These are phyloP conservation scores for Metschnikowia corniflorae DNA, from an alignment of 805 yeast species.

Conservation along the genomic window DNA sequence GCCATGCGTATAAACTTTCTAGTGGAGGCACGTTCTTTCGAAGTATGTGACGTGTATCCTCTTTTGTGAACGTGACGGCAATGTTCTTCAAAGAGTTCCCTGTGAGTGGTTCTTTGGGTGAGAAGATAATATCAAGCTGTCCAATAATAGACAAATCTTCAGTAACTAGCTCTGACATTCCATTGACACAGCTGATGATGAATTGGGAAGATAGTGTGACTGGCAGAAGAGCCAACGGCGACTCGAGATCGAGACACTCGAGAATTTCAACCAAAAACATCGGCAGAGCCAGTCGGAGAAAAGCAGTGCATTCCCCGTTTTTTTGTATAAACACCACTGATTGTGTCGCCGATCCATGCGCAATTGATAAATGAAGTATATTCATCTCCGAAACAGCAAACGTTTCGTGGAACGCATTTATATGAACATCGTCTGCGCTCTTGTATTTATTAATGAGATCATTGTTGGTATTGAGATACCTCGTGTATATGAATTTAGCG, in stretches of 20 bases:
- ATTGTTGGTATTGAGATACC: slow-evolving; percentile 8
- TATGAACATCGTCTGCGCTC: slow-evolving; percentile 10
- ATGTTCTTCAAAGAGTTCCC: slow-evolving; percentile 11
- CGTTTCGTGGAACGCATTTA: slow-evolving; percentile 1
- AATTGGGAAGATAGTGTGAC: slow-evolving; percentile 1
- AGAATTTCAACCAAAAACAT: slow-evolving; percentile 11
- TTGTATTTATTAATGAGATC: slow-evolving; percentile 12
- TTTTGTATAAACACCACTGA: slow-evolving; percentile 9
- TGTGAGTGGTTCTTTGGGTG: slow-evolving; percentile 7
- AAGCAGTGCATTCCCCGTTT: slow-evolving; percentile 1
- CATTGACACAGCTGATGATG: slow-evolving; percentile 4
- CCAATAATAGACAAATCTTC: slow-evolving; percentile 7
- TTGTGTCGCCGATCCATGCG: slow-evolving; percentile 5
- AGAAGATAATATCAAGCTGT: slow-evolving; percentile 9
- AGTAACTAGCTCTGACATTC: not conserved
- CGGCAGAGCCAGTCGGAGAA: slow-evolving; percentile 8
- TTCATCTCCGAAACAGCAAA: not conserved
- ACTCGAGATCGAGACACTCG: slow-evolving; percentile 11
- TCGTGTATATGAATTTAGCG: slow-evolving; percentile 12
- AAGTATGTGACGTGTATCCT: slow-evolving; percentile 7
- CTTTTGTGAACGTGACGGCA: slow-evolving; percentile 6
- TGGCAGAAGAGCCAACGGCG: slow-evolving; percentile 9
- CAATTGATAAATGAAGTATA: slow-evolving; percentile 6
- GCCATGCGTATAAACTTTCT: slow-evolving; percentile 10
- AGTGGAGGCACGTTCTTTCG: slow-evolving; percentile 3